A percentile compares a stretch with the other conserved stretches of the same genome.
Evolutionary conservation across 2,329 filamentous ascomycete species (phyloP).

Genomic region (Sporothrix dimorphospora): DNA sequence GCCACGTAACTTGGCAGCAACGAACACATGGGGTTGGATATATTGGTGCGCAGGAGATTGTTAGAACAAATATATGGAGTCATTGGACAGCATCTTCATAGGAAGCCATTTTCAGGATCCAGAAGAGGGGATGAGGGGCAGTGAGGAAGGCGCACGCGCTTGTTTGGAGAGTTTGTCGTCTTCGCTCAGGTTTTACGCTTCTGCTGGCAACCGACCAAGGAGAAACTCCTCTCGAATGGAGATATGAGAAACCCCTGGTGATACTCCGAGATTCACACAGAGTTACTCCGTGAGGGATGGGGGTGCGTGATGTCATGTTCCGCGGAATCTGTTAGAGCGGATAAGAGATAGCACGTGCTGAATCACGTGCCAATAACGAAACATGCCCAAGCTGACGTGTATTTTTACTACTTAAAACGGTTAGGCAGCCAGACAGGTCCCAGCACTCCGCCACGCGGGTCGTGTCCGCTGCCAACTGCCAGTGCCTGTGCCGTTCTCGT

Average conservation of each 20-base stretch:
- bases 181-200: not conserved
- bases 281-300: conserved; percentile 4
- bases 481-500: conserved; percentile 8
- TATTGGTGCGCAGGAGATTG: not conserved
- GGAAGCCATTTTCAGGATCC: not conserved
- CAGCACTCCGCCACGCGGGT: not conserved
- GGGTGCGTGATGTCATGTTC: not conserved
- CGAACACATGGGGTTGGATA: not conserved
- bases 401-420: too few species aligned
- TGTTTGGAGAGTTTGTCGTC: not conserved
- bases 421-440: too few species aligned
- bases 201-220: not conserved
- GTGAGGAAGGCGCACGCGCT: not conserved
- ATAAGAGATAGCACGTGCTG: too few species aligned
- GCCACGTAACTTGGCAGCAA: not conserved
- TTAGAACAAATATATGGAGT: too few species aligned
- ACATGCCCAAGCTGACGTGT: not conserved
- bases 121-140: not conserved
- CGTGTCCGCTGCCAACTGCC: not conserved
- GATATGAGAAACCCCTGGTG: not conserved
- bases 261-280: conserved; percentile 6
- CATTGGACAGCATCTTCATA: not conserved
- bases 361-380: not conserved
- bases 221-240: not conserved
- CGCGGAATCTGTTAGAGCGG: too few species aligned